These are phyloP conservation scores for Penicillium herquei DNA, from an alignment of 495 filamentous ascomycete genomes.

Conservation along the genomic window DNA sequence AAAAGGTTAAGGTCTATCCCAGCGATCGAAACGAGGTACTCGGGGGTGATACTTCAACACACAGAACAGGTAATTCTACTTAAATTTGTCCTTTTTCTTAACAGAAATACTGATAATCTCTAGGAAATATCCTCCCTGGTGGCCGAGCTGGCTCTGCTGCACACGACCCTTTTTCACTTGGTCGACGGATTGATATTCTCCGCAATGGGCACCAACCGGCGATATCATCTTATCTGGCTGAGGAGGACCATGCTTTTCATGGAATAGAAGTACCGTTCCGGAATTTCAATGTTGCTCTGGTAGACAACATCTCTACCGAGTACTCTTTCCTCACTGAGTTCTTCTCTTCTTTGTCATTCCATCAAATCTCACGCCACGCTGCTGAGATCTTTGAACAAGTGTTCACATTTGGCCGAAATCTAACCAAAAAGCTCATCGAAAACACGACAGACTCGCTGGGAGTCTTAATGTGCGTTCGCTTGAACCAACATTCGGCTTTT, in stretches of 20 bases:
- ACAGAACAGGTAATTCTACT: constrained; percentile 45
- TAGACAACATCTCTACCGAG: constrained; percentile 93
- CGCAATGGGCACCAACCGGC: constrained; percentile 68
- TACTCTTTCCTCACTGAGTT: constrained; percentile 91
- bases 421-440: constrained; percentile 75
- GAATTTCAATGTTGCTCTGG: constrained; percentile 88
- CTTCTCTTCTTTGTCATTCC: constrained; percentile 65
- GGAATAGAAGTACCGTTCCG: constrained; percentile 88
- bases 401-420: constrained; percentile 70
- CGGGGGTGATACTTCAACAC: constrained; percentile 68
- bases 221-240: constrained; percentile 76
- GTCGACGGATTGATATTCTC: constrained; percentile 78
- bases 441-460: constrained; percentile 81
- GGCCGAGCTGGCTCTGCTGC: constrained; percentile 54
- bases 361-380: constrained; percentile 63
- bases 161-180: constrained; percentile 85
- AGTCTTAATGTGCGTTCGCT: constrained; percentile 81
- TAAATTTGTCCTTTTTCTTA: background rate
- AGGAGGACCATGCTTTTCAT: constrained; percentile 81
- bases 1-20: constrained; percentile 76
- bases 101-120: constrained; percentile 10
- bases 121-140: constrained; percentile 33
- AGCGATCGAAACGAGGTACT: constrained; percentile 84
- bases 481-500: constrained; percentile 92
- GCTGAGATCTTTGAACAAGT: constrained; percentile 80